Base-by-base conservation (phyloP, 1,139 yeast genomes). In the Sugiyamaella castrensis region DNA sequence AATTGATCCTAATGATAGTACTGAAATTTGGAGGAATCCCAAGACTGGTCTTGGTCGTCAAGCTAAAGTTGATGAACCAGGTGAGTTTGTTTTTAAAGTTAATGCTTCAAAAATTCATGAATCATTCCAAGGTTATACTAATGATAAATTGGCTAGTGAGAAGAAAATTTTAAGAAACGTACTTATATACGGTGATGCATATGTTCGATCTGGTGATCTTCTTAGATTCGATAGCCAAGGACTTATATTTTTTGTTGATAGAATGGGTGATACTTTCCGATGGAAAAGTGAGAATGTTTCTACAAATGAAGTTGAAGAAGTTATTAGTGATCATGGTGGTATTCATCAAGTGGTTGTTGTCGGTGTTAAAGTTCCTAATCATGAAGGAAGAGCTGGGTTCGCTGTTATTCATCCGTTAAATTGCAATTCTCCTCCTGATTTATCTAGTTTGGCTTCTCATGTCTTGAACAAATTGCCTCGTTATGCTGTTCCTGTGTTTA, bases 251-350 rank as follows among this genome's bases (percentile, higher is more conserved):
- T 92, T 92, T 67, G 89, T 88, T 43, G 98, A 91, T 70, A 74
- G 98, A 62, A 72, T 91, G 64, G 98, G 98, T 35, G 98, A 92
- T 65, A 91, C 98, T 0, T 92, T 86, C 73, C 78, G 98, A 59
- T 92, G 98, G 98, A 91, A 89, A 70, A 86, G 95, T 2, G 98
- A 92, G 70, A 91, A 92, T 69, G 97, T 92, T 32, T 82, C 94
- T 30, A 89, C 98, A 8, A 83, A 91, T 39, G 97, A 92, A 69
- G 97, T 92, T 37, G 98, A 91, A 66, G 87, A 84, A 64, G 86
- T 85, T n/a, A 58, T 77, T 9, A 54, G 65, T 13, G 63, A 66
- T 7, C 57, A 66, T 44, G 73, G 77, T 26, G 71, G 70, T 38
- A 71, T 88, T 52, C 73, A 74, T 52, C 87, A 87, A 63, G 79